Evolutionary conservation across 2,329 filamentous ascomycete genomes (phyloP), one percentile per base, ranked within the genome.

Genomic region (Juglanconis oblonga): DNA sequence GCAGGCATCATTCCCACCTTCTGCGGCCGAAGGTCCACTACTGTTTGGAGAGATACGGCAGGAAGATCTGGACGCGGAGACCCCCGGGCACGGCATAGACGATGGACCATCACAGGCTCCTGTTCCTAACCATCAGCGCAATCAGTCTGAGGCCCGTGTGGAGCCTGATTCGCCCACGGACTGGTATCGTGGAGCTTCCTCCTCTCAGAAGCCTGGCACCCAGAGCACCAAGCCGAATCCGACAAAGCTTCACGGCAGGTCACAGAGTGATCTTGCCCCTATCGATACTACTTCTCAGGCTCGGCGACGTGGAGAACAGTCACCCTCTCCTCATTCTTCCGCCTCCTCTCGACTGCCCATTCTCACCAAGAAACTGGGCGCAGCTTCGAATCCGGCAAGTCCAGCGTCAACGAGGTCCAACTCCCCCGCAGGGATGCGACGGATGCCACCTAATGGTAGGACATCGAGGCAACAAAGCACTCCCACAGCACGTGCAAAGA

Each of bases 21-120:
- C 66, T 65, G 54, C 70, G 68, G 72, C 72, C 63, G 66, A 76
- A 52, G 78, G 80, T 57, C 81, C 81, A 63, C 83, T 90, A 40
- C 76, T 93, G 24, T 94, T 94, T 75, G 90, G 90, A 42, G 91
- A 93, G 72, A 82, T 93, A 65, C 76, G 86, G 33, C 81, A 85
- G n/a, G 79, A 85, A 42, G 80, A 85, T 65, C 79, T 78, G 67
- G 79, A 83, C 65, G 69, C 79, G 32, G 73, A 78, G 24, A 76
- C 81, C 52, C 76, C 79, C 55, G 86, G 85, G 5, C 86, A 85
- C 74, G 87, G 87, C 55, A 89, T 89, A 64, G 77, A 82, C 62
- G 72, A 73, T 38, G 76, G 81, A 54, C 77, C 79, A 62, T 87
- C 89, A n/a, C 79, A 82, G 63, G 81, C 80, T 65, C 74, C 81